These are phyloP conservation scores for Trichoderma afroharzianum DNA, from an alignment of 2,329 filamentous ascomycete genomes.

Conservation along the genomic window DNA sequence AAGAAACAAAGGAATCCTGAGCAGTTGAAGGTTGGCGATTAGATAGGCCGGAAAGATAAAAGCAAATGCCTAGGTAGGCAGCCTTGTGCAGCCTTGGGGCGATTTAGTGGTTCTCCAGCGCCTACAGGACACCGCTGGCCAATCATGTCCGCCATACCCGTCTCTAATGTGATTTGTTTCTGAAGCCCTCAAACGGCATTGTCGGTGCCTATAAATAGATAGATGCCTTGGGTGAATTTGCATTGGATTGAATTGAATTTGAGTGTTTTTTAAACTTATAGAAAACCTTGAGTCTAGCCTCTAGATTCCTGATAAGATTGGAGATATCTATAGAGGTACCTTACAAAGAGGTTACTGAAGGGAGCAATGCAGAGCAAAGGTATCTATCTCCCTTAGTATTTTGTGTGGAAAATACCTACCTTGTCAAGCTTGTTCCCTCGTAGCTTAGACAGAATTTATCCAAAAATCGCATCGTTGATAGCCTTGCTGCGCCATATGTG, in stretches of 20 bases:
- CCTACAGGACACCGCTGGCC: not conserved
- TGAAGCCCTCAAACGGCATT: not conserved
- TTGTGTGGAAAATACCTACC: not conserved
- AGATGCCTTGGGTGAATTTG: not conserved
- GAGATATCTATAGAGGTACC: not conserved
- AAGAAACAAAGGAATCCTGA: not conserved
- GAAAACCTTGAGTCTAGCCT: not conserved
- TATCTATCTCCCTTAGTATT: not conserved
- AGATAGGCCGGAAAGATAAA: slow-evolving; percentile 11
- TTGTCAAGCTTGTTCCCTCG: no score
- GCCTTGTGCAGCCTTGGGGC: slow-evolving; percentile 18
- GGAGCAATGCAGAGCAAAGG: not conserved
- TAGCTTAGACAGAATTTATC: not conserved
- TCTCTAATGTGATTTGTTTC: not conserved
- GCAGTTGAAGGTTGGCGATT: slow-evolving; percentile 1
- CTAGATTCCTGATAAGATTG: not conserved
- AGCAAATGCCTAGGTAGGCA: slow-evolving; percentile 16
- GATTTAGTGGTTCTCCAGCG: not conserved
- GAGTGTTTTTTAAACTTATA: not conserved
- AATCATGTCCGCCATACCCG: slow-evolving; percentile 28
- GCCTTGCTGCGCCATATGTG: not conserved
- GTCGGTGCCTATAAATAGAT: not conserved
- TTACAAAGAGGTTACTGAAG: not conserved
- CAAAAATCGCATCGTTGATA: not conserved
- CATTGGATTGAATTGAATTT: not conserved